Percentiles rank a stretch among this genome's conserved stretches.
Conservation (phyloP, 805 yeast genomes). For the Metschnikowia lochheadii region DNA sequence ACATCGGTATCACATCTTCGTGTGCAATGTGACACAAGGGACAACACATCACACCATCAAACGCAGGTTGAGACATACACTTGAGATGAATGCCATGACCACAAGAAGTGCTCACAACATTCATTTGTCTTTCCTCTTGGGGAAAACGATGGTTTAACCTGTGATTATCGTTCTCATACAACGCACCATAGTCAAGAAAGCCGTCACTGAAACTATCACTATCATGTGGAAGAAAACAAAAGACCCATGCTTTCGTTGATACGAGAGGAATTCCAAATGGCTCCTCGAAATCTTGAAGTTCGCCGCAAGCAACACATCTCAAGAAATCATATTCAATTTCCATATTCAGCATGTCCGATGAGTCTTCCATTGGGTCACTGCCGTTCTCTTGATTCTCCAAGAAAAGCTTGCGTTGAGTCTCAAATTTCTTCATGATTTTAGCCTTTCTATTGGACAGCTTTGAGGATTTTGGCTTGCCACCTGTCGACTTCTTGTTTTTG, state of each 20-base stretch:
- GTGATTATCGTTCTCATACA: neutral
- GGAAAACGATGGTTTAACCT: neutral
- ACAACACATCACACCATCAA: slow-evolving; percentile 29
- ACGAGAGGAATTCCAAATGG: slow-evolving; percentile 59
- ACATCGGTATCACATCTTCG: slow-evolving; percentile 14
- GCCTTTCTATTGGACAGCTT: slow-evolving; percentile 54
- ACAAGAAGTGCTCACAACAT: slow-evolving; percentile 25
- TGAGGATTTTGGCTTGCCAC: slow-evolving; percentile 43
- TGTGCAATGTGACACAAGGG: slow-evolving; percentile 48
- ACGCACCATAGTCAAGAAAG: slow-evolving; percentile 14
- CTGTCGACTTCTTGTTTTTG: slow-evolving; percentile 33
- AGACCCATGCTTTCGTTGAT: slow-evolving; percentile 42
- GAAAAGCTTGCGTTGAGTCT: slow-evolving; percentile 47
- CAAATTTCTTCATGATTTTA: slow-evolving; percentile 58
- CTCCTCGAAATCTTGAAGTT: slow-evolving; percentile 27
- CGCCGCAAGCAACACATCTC: slow-evolving; percentile 26
- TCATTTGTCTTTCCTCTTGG: slow-evolving; percentile 19
- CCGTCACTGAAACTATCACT: slow-evolving; percentile 17
- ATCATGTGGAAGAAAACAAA: slow-evolving; percentile 44
- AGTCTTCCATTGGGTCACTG: neutral
- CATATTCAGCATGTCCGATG: neutral
- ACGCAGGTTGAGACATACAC: slow-evolving; percentile 33
- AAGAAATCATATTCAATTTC: slow-evolving; percentile 2
- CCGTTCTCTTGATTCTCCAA: slow-evolving; percentile 28
- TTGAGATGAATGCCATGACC: slow-evolving; percentile 50